These are phyloP conservation scores for Peribolospora baueri DNA, from an alignment of 768 basidiomycete genomes.

Conservation along the genomic window DNA sequence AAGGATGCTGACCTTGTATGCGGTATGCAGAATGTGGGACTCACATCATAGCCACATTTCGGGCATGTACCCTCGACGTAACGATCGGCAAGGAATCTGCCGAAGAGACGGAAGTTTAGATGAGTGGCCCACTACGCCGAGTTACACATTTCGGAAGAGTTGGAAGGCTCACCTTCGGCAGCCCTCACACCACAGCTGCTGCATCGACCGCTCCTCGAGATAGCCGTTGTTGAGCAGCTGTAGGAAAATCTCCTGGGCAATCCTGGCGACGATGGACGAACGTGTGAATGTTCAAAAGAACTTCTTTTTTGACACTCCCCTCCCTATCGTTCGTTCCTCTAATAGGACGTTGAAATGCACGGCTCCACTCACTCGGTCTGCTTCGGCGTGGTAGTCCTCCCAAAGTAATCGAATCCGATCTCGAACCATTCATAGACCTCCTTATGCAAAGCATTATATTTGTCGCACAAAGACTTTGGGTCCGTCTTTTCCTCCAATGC, in stretches of 20 bases:
- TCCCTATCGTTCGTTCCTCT: background rate
- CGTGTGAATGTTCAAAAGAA: background rate
- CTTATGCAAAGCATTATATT: conserved; percentile 65
- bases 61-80: conserved; percentile 97
- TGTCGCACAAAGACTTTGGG: conserved; percentile 39
- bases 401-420: conserved; percentile 88
- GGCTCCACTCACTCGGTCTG: conserved; percentile 50
- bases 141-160: background rate
- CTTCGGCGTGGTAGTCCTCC: conserved; percentile 66
- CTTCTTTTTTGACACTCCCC: background rate
- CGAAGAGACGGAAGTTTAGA: background rate
- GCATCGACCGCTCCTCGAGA: conserved; percentile 59
- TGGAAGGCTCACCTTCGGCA: conserved; percentile 41
- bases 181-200: conserved; percentile 85
- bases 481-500: conserved; percentile 50
- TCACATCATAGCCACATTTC: conserved; percentile 60
- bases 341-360: background rate
- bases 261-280: conserved; percentile 26
- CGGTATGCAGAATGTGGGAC: conserved; percentile 9
- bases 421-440: conserved; percentile 97
- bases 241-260: conserved; percentile 68
- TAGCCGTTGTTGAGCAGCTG: conserved; percentile 54
- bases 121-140: no score
- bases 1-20: background rate
- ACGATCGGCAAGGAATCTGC: conserved; percentile 79